Evolutionary conservation across 2,329 filamentous ascomycete species (phyloP).

Genomic region (Colletotrichum navitas): DNA sequence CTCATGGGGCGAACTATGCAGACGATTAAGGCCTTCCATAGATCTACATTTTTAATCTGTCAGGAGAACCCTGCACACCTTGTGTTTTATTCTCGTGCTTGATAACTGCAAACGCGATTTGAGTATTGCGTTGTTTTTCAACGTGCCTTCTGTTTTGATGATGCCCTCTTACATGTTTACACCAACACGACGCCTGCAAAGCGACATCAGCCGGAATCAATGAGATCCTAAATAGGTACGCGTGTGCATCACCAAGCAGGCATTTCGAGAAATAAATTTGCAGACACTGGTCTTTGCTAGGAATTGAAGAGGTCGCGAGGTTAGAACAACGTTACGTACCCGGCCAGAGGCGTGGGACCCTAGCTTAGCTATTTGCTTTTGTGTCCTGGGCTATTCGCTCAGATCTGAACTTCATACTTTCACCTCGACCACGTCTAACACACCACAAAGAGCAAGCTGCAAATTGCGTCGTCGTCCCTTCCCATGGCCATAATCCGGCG

Average conservation of each 20-base stretch:
- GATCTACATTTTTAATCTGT: neutral
- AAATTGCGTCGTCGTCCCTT: neutral
- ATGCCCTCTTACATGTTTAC: neutral
- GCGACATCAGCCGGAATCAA: neutral
- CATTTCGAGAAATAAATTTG: neutral
- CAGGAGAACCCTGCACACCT: neutral
- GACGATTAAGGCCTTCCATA: neutral
- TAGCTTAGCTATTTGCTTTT: neutral
- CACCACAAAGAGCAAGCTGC: neutral
- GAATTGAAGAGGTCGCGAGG: neutral
- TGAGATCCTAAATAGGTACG: neutral
- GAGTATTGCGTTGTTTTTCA: neutral
- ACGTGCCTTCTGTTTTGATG: neutral
- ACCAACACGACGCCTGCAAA: neutral
- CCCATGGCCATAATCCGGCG: neutral
- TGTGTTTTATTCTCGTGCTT: neutral
- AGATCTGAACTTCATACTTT: conserved; percentile 7
- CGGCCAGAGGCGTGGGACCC: conserved; percentile 6
- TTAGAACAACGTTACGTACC: too few relatives aligned
- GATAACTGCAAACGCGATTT: neutral
- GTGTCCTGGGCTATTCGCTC: too few relatives aligned
- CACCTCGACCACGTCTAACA: neutral
- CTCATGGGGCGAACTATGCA: neutral
- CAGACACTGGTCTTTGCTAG: neutral
- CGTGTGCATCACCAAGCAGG: too few relatives aligned